Conservation (phyloP, 164 flowering plant species). For the Vitis rotundifolia region DNA sequence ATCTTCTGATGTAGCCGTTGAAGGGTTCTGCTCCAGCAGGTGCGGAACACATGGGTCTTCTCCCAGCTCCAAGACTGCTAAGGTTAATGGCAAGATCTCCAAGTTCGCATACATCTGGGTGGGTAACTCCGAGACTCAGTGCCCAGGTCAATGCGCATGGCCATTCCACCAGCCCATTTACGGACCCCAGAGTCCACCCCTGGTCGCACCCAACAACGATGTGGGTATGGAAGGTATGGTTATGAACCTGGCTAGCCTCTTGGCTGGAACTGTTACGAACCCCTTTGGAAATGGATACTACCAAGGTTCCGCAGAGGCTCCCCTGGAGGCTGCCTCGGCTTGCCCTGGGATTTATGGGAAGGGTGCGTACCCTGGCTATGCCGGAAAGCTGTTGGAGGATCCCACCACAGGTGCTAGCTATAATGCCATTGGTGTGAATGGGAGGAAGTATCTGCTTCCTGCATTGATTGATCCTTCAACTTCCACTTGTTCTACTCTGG, state of each 20-base stretch:
- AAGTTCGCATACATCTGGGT: slow-evolving; percentile 71
- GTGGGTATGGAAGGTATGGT: slow-evolving; percentile 59
- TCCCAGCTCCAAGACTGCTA: neutral
- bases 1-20: slow-evolving; percentile 50
- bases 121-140: slow-evolving; percentile 57
- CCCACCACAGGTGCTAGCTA: slow-evolving; percentile 48
- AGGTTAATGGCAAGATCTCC: slow-evolving; percentile 8
- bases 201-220: slow-evolving; percentile 55
- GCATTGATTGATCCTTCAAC: slow-evolving; percentile 52
- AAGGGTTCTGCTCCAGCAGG: slow-evolving; percentile 54
- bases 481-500: slow-evolving; percentile 39
- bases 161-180: slow-evolving; percentile 67
- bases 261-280: slow-evolving; percentile 59
- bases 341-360: slow-evolving; percentile 57
- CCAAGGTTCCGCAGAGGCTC: slow-evolving; percentile 49
- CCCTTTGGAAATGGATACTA: slow-evolving; percentile 59
- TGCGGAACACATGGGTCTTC: slow-evolving; percentile 62
- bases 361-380: slow-evolving; percentile 63
- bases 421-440: slow-evolving; percentile 47
- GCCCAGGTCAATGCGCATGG: slow-evolving; percentile 70
- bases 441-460: slow-evolving; percentile 52
- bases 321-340: slow-evolving; percentile 57
- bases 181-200: slow-evolving; percentile 54
- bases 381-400: slow-evolving; percentile 52
- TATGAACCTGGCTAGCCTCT: slow-evolving; percentile 43